These are phyloP conservation scores for Mariannaea sp. DNA, from an alignment of 2,329 filamentous ascomycete species.

Conservation along the genomic window DNA sequence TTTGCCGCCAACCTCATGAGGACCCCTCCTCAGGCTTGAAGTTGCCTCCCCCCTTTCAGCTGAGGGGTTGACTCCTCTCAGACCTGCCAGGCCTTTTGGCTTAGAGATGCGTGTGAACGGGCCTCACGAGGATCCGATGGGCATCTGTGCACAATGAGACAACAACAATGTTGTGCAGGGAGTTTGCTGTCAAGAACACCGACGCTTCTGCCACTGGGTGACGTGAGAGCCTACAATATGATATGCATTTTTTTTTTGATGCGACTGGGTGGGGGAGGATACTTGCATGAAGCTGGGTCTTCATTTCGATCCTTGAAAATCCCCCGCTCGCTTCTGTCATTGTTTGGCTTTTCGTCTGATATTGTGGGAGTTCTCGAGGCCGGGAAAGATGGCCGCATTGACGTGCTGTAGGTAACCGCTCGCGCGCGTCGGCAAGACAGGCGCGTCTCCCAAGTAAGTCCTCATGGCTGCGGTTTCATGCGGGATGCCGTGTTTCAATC, in stretches of 20 bases:
- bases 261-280: conserved; percentile 6
- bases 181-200: conserved; percentile 26
- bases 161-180: conserved; percentile 33
- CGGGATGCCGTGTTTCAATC: conserved; percentile 29
- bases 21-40: conserved; percentile 5
- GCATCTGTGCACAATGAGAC: conserved; percentile 28
- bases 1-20: background rate
- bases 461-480: conserved; percentile 15
- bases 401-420: background rate
- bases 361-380: conserved; percentile 4
- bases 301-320: background rate
- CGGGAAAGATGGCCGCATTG: conserved; percentile 4
- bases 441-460: background rate
- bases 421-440: conserved; percentile 6
- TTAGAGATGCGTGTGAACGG: conserved; percentile 22
- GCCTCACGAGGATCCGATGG: conserved; percentile 18
- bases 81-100: conserved; percentile 8
- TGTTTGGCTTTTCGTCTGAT: conserved; percentile 18
- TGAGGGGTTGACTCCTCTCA: conserved; percentile 7
- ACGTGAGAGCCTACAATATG: conserved; percentile 20
- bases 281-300: conserved; percentile 8
- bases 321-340: conserved; percentile 11
- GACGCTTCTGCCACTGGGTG: conserved; percentile 29
- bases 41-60: background rate
- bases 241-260: too few relatives aligned